These are phyloP conservation scores for Xylariaceae sp. DNA, from an alignment of 2,329 filamentous ascomycete genomes.

Conservation along the genomic window DNA sequence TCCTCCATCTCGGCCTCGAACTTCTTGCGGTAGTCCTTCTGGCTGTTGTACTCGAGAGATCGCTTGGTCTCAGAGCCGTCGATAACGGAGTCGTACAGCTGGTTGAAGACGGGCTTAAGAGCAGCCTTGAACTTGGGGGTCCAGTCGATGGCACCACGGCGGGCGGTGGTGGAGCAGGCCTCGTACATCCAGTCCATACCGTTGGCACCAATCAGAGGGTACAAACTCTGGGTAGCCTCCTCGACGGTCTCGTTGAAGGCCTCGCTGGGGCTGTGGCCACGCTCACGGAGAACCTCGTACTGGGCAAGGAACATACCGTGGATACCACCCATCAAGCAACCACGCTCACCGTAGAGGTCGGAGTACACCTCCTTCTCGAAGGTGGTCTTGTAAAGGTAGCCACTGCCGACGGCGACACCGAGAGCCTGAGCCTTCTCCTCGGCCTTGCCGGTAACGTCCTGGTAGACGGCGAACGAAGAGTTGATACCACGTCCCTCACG, in stretches of 20 bases:
- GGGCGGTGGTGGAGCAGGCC: conserved; percentile 97
- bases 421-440: conserved; percentile 97
- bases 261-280: conserved; percentile 93
- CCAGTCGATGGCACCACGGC: conserved; percentile 99
- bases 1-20: conserved; percentile 98
- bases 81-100: conserved; percentile 88
- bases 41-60: conserved; percentile 94
- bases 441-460: conserved; percentile 96
- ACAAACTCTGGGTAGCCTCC: conserved; percentile 96
- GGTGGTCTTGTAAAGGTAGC: conserved; percentile 99
- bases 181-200: conserved; percentile 99
- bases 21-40: conserved; percentile 91
- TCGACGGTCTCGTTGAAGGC: conserved; percentile 99
- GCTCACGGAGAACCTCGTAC: conserved; percentile 99
- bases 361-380: conserved; percentile 99
- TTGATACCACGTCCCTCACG: conserved; percentile 99
- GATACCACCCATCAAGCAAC: conserved; percentile 99
- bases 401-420: conserved; percentile 92
- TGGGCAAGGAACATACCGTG: conserved; percentile 99
- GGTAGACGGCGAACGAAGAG: conserved; percentile 96
- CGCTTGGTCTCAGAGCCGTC: conserved; percentile 92
- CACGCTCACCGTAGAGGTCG: conserved; percentile 98
- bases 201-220: conserved; percentile 93
- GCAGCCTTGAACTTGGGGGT: conserved; percentile 94
- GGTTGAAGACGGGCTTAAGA: conserved; percentile 97